Evolutionary conservation across 2,329 filamentous ascomycete species (phyloP), one percentile per base, ranked within the genome.

Genomic region (Drechslerella coelobrocha): DNA sequence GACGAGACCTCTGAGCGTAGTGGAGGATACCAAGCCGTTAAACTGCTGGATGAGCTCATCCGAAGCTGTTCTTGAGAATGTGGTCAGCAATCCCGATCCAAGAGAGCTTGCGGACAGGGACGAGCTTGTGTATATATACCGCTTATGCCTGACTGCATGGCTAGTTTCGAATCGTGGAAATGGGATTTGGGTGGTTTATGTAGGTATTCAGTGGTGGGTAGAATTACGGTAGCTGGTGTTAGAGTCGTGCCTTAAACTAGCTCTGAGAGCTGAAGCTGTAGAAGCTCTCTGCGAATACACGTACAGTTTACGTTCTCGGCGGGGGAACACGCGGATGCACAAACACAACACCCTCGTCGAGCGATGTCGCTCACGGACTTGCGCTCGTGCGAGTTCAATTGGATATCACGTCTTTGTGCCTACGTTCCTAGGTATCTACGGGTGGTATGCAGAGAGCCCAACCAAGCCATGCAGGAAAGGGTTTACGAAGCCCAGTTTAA

Each of bases 11-110:
- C 91, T 89, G 74, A 87, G 83, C 53, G 82, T 80, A 60, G 83
- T 78, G 54, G 84, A 84, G 52, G 83, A 83, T 73, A 91, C 83
- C 77, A 94, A 83, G 71, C 80, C 81, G 80, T 86, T 87, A 83
- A 94, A 92, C 75, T 89, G 84, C 76, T 85, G 81, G 77, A 87
- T 84, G 72, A 94, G 88, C 83, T 93, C 90, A 80, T 88, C 80
- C 62, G 90, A 92, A 74, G 89, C 91, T 90, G 77, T 51, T 26
- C 59, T 68, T 21, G 26, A 47, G 21, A 31, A 29, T n/a, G 27
- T 51, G 27, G 47, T 31, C 47, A 51, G 47, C 47, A 51, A n/a
- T 27, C 23, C 10, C 3, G 43, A 8, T 48, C 26, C 41, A 8
- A 19, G 2, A 19, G 31, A 29, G 2, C 21, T 23, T 3, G 17